phyloP scores from a whole-genome alignment of 768 basidiomycete species.

The Boletus eberwhitei region DNA sequence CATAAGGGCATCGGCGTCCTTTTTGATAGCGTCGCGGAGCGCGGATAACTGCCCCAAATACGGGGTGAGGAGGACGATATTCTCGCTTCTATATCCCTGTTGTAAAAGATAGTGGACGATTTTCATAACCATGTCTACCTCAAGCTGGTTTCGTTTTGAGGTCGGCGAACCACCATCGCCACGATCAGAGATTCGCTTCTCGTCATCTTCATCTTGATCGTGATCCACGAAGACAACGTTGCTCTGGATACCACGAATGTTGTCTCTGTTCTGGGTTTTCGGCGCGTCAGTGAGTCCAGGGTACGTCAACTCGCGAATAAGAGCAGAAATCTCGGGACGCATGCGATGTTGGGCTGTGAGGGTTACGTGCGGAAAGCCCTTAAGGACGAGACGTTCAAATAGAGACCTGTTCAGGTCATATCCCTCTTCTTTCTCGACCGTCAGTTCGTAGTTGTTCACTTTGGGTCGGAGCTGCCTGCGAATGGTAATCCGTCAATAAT shows the following conservation, averaged over 20 bases:
- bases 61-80: constrained; percentile 65
- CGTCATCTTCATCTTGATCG: constrained; percentile 49
- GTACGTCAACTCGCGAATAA: constrained; percentile 63
- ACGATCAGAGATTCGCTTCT: constrained; percentile 38
- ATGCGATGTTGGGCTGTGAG: constrained; percentile 64
- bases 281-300: constrained; percentile 58
- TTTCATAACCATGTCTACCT: constrained; percentile 62
- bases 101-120: constrained; percentile 64
- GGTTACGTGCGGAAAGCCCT: constrained; percentile 58
- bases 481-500: not conserved
- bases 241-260: constrained; percentile 51
- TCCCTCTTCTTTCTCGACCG: constrained; percentile 65
- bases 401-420: constrained; percentile 65
- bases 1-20: constrained; percentile 53
- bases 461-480: constrained; percentile 69
- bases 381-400: constrained; percentile 64
- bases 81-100: constrained; percentile 61
- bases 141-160: constrained; percentile 60
- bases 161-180: constrained; percentile 45
- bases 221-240: constrained; percentile 66
- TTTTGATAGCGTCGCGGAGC: constrained; percentile 44
- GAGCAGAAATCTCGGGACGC: constrained; percentile 67
- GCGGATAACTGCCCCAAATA: constrained; percentile 62
- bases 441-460: constrained; percentile 61
- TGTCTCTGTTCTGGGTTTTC: constrained; percentile 44